A percentile compares a stretch with the other conserved stretches of the same genome.
Evolutionary conservation across 2,329 filamentous ascomycete species (phyloP).

Genomic region (Fusarium sp.): DNA sequence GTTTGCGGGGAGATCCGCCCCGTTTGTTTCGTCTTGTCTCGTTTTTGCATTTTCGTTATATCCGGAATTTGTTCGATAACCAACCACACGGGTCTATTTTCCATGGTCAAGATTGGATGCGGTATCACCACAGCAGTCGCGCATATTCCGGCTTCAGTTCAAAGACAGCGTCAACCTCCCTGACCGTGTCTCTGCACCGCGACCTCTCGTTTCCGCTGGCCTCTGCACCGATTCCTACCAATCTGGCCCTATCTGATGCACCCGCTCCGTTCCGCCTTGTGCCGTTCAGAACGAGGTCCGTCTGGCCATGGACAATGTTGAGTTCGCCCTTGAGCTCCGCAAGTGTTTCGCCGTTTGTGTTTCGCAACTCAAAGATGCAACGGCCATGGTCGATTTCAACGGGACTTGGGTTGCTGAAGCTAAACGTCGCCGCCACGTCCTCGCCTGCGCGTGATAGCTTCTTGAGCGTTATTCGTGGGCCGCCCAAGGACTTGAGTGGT

Average conservation of each 20-base stretch:
- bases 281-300: conserved; percentile 45
- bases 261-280: conserved; percentile 19
- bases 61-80: not conserved
- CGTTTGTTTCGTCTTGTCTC: conserved; percentile 11
- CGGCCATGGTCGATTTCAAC: conserved; percentile 47
- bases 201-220: conserved; percentile 32
- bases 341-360: conserved; percentile 39
- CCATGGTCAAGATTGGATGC: too few relatives aligned
- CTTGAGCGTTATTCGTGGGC: conserved; percentile 37
- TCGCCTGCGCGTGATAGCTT: conserved; percentile 32
- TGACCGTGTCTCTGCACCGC: conserved; percentile 45
- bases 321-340: conserved; percentile 45
- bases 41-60: conserved; percentile 2
- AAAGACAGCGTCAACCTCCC: conserved; percentile 40
- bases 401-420: conserved; percentile 44
- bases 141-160: conserved; percentile 24
- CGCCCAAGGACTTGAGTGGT: conserved; percentile 42
- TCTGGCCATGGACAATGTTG: conserved; percentile 42
- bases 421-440: conserved; percentile 35
- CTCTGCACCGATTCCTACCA: conserved; percentile 42
- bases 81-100: too few relatives aligned
- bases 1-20: conserved; percentile 22
- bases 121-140: conserved; percentile 19
- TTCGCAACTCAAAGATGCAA: conserved; percentile 47
- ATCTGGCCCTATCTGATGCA: conserved; percentile 32